A percentile compares a stretch with the other conserved stretches of the same genome.
phyloP scores from a whole-genome alignment of 805 yeast genomes.

The Torulaspora gathmanii region DNA sequence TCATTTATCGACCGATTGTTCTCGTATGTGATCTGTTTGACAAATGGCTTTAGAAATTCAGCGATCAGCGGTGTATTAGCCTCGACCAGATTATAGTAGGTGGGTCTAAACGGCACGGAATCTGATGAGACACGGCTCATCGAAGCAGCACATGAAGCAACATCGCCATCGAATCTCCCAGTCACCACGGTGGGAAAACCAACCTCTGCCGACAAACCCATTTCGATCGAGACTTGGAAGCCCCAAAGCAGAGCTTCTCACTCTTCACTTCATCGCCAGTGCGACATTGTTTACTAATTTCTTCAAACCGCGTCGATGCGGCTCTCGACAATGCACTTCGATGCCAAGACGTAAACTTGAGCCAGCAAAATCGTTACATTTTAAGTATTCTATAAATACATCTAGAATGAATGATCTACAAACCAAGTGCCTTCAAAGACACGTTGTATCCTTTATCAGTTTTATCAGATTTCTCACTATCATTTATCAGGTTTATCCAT shows the following conservation, averaged over 20 bases:
- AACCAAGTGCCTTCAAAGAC: background rate
- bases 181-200: slow-evolving; percentile 4
- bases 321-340: background rate
- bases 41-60: slow-evolving; percentile 10
- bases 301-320: background rate
- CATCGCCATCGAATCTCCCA: background rate
- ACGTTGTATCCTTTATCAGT: background rate
- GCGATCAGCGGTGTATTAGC: slow-evolving; percentile 11
- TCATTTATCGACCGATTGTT: slow-evolving; percentile 15
- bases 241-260: background rate
- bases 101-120: slow-evolving; percentile 4
- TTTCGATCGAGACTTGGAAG: background rate
- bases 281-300: background rate
- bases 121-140: background rate
- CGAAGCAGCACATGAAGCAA: background rate
- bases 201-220: slow-evolving; percentile 2
- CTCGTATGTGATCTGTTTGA: slow-evolving; percentile 8
- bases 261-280: background rate
- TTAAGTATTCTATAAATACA: slow-evolving; percentile 5
- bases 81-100: slow-evolving; percentile 22
- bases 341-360: no score
- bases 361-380: slow-evolving; percentile 7
- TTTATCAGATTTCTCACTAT: slow-evolving; percentile 1
- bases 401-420: slow-evolving; percentile 3
- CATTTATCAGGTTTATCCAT: slow-evolving; percentile 5